These are phyloP conservation scores for Yamadazyma atmosphaerica DNA, from an alignment of 1,139 yeast genomes.

Conservation along the genomic window DNA sequence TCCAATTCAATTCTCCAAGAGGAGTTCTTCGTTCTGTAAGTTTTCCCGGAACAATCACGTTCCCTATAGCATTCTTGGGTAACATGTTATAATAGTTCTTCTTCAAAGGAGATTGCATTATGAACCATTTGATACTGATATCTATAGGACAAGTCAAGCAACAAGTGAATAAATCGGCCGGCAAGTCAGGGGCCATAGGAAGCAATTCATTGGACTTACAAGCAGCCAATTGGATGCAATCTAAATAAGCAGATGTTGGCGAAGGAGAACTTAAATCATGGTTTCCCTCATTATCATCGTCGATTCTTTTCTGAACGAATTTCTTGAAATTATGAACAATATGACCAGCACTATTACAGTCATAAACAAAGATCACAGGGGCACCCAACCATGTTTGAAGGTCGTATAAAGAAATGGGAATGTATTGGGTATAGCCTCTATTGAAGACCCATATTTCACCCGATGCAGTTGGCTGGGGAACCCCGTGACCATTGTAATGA, in stretches of 20 bases:
- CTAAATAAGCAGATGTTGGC: constrained; percentile 71
- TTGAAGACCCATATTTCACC: constrained; percentile 99
- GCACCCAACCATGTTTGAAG: constrained; percentile 97
- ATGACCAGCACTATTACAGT: constrained; percentile 93
- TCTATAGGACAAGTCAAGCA: constrained; percentile 96
- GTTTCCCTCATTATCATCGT: constrained; percentile 77
- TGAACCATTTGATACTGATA: constrained; percentile 88
- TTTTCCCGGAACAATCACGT: constrained; percentile 82
- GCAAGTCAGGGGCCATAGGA: constrained; percentile 93
- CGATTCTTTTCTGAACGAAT: constrained; percentile 87
- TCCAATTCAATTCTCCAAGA: constrained; percentile 95
- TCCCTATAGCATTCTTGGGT: constrained; percentile 55
- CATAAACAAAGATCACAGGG: constrained; percentile 93
- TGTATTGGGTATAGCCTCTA: constrained; percentile 94
- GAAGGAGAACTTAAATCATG: constrained; percentile 66
- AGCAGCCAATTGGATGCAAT: constrained; percentile 92
- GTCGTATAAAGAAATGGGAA: constrained; percentile 91
- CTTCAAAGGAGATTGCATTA: constrained; percentile 76
- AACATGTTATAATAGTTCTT: constrained; percentile 59
- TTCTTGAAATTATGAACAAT: constrained; percentile 87
- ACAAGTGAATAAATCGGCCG: constrained; percentile 94
- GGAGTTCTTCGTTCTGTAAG: constrained; percentile 93
- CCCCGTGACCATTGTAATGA: constrained; percentile 98
- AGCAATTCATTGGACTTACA: constrained; percentile 82
- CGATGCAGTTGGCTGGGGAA: constrained; percentile 93